Conservation (phyloP, 192 early-diverging fungal species). For the Coemansia erecta region DNA sequence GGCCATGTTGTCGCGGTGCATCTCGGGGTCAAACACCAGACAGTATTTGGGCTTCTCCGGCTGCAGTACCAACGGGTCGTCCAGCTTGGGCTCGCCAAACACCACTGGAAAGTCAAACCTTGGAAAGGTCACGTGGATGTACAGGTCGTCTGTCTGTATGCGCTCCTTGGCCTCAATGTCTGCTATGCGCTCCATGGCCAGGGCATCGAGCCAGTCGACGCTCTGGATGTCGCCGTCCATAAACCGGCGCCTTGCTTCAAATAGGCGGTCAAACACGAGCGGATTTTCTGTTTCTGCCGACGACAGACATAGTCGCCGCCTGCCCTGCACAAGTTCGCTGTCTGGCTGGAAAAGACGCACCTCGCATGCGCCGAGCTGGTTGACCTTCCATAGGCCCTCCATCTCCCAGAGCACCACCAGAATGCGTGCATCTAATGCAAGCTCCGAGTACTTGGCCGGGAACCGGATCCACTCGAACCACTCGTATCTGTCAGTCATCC, state of each 20-base stretch:
- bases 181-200: constrained; percentile 87
- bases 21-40: constrained; percentile 80
- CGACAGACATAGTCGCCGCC: constrained; percentile 70
- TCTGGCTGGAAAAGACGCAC: constrained; percentile 80
- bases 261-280: constrained; percentile 69
- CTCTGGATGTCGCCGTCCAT: constrained; percentile 84
- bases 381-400: constrained; percentile 68
- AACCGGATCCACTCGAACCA: constrained; percentile 95
- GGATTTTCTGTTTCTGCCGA: constrained; percentile 9
- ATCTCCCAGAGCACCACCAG: constrained; percentile 80
- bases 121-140: constrained; percentile 86
- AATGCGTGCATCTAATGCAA: constrained; percentile 70
- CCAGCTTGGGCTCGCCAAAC: constrained; percentile 69
- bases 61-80: constrained; percentile 41
- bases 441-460: constrained; percentile 83
- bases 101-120: constrained; percentile 97
- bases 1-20: constrained; percentile 86
- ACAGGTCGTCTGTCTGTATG: constrained; percentile 58
- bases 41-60: constrained; percentile 50
- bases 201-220: constrained; percentile 90
- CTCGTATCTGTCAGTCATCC: constrained; percentile 11
- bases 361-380: constrained; percentile 72
- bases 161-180: constrained; percentile 62
- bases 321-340: constrained; percentile 84
- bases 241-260: constrained; percentile 78